Base-by-base conservation (phyloP, 2,329 filamentous ascomycete species). In the Neofusicoccum cordaticola region DNA sequence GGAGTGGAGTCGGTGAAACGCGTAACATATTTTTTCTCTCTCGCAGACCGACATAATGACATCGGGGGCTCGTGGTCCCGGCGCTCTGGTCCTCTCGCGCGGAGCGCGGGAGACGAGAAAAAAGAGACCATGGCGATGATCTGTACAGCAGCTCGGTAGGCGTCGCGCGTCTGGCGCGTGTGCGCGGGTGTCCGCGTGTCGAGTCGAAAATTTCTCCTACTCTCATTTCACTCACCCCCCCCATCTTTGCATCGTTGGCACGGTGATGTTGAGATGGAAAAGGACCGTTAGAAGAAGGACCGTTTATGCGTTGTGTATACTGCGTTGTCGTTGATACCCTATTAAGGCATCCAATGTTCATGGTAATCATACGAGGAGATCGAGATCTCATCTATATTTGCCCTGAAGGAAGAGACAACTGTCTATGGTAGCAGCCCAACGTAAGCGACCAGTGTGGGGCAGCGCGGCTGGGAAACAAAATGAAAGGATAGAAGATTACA, bases 41-140 rank as follows among this genome's bases (percentile, higher is more conserved):
- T 6, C 1, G 15, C 53, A 44, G 53, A 58, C 53, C 53, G 53
- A 58, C 53, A 58, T 1, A 42, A 58, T 58, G 53, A 58, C 53
- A 58, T 45, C 37, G 52, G 13, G 1, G 15, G 13, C 7, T 2
- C 9, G 8, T 15, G 37, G 19, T 27, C 51, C 5, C 11, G 13
- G 51, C 51, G 34, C 6, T 31, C 15, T 37, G 13, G 19, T 17
- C 31, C 13, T 51, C 48, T 56, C 35, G 35, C 37, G 35, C 35
- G 5, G 35, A 19, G 39, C 37, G 52, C 50, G 34, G 19, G 50
- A 50, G 9, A 13, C 22, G 22, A 52, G 34, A 52, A 15, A 17
- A 11, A 31, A 31, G 17, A 7, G 2, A 7, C 4, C 27, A 31
- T 31, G 27, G 27, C 27, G 27, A 5, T 7, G 27, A 31, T 31